Conservation (phyloP, 2,329 filamentous ascomycete genomes). For the Diplodia corticola region DNA sequence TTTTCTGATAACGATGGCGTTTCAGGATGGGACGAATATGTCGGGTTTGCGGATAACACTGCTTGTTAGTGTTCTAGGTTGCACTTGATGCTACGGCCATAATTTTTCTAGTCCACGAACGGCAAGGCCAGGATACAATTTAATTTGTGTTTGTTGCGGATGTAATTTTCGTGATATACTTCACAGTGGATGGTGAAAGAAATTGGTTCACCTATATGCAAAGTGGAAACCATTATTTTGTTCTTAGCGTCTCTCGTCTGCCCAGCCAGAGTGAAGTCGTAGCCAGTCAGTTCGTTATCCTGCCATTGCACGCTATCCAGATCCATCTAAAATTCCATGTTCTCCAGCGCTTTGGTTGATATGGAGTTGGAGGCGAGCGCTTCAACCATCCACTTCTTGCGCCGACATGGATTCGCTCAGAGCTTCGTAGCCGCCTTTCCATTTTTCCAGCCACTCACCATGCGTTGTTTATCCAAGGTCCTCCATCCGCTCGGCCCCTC, state of each 20-base stretch:
- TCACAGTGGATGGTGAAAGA: too few species aligned
- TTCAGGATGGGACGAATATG: neutral
- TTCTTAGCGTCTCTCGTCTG: too few species aligned
- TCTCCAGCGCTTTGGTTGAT: too few species aligned
- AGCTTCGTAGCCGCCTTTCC: constrained; percentile 27
- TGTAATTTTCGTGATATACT: neutral
- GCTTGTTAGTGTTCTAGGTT: neutral
- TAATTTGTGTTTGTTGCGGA: neutral
- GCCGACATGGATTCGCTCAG: neutral
- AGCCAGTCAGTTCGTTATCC: too few species aligned
- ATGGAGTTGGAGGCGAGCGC: too few species aligned
- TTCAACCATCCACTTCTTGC: neutral
- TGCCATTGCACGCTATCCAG: too few species aligned
- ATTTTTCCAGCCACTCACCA: constrained; percentile 27
- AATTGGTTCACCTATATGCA: too few species aligned
- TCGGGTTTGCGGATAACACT: neutral
- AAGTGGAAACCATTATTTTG: too few species aligned
- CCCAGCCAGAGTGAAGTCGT: too few species aligned
- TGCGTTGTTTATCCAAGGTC: constrained; percentile 30
- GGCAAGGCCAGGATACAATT: neutral
- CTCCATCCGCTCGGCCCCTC: constrained; percentile 33
- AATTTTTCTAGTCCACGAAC: neutral
- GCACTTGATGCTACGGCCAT: neutral
- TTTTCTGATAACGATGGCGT: neutral
- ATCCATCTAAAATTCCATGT: too few species aligned